phyloP scores from a whole-genome alignment of 140 eudicot genomes.

The Ambrosia hybrid region DNA sequence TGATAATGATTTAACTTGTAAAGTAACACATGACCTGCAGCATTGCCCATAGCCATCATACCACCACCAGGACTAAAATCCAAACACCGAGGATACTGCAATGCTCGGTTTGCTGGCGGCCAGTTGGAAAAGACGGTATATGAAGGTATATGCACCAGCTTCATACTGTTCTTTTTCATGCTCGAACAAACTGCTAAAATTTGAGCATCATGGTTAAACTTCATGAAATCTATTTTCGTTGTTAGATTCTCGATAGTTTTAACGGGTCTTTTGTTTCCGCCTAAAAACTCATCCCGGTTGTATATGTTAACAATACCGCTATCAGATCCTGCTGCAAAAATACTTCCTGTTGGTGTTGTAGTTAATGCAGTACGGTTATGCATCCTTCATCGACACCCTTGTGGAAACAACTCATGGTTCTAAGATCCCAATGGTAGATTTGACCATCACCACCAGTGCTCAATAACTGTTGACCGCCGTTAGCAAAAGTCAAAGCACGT shows the following conservation, averaged over 20 bases:
- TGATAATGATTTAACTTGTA: slow-evolving; percentile 17
- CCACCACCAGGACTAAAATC: slow-evolving; percentile 13
- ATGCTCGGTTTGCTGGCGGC: not conserved
- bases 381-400: slow-evolving; percentile 17
- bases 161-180: slow-evolving; percentile 22
- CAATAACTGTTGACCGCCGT: slow-evolving; percentile 10
- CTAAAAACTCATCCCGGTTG: slow-evolving; percentile 16
- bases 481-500: slow-evolving; percentile 1
- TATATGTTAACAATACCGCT: slow-evolving; percentile 11
- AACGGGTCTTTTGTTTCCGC: slow-evolving; percentile 6
- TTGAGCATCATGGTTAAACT: not conserved
- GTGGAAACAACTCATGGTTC: slow-evolving; percentile 5
- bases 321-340: slow-evolving; percentile 10
- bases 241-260: slow-evolving; percentile 12
- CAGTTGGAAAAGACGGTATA: not conserved
- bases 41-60: slow-evolving; percentile 17
- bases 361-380: slow-evolving; percentile 6
- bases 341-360: not conserved
- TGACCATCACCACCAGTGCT: slow-evolving; percentile 16
- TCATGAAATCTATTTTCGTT: slow-evolving; percentile 11
- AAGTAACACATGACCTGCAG: slow-evolving; percentile 16
- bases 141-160: slow-evolving; percentile 6
- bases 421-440: slow-evolving; percentile 18
- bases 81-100: slow-evolving; percentile 15
- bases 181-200: slow-evolving; percentile 7